Base-by-base conservation (phyloP, 108 stramenopile genomes). In the Conticribra weissflogii region DNA sequence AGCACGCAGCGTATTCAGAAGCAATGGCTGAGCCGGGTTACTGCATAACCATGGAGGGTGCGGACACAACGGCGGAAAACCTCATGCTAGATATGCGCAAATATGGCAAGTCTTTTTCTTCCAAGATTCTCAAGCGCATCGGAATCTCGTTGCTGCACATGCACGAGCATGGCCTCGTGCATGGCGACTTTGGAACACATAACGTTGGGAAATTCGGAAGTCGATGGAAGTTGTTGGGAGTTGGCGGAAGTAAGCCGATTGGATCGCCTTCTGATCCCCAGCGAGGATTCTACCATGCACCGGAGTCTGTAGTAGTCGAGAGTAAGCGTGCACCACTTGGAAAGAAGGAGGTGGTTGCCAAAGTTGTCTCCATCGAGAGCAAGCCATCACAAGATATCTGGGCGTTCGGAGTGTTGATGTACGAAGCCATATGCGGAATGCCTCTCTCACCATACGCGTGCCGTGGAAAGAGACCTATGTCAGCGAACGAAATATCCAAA, bases 41-140 rank as follows among this genome's bases (percentile, higher is more conserved):
- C 71, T 93, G 92, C 50, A 93, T 93, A 59, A 93, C 92, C 31
- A 93, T 93, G 92, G 92, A 93, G 58, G 92, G 92, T 36, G 92
- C 92, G 24, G 92, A 93, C 59, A 93, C 92, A 0, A 93, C 92
- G 19, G 92, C 92, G 0, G 92, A 93, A 71, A 93, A 93, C 70
- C 77, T 93, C 33, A 89, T 93, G 88, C 68, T 93, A 41, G 92
- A 93, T 58, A 81, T 90, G 81, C 65, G 92, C 29, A 93, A 86
- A 49, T 59, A 77, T 27, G 86, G 87, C 27, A 90, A 89, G 54
- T 67, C 78, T 4, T 90, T 93, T 54, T 89, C 92, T 52, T 57
- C 71, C 9, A 93, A 93, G 76, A 85, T 89, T 9, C 50, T 93
- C 63, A 93, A 90, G 66, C 75, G 89, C 16, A 90, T 93, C 52